A percentile compares a stretch with the other conserved stretches of the same genome.
Evolutionary conservation across 1,284 basidiomycete species (phyloP).

Genomic region (Blastosporella zonata): DNA sequence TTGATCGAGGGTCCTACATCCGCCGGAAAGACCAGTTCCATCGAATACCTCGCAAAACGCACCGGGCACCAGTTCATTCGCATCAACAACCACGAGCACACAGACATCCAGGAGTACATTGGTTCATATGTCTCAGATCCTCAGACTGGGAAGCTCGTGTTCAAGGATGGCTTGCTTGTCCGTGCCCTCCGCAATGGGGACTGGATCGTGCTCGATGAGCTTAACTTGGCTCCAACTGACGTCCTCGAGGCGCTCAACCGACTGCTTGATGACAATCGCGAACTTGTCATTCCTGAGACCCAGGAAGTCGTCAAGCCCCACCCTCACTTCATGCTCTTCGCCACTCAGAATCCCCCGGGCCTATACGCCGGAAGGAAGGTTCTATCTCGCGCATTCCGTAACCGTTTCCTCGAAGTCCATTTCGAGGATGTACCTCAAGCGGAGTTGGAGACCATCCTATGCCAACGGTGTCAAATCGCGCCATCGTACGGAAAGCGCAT

Average conservation of each 20-base stretch:
- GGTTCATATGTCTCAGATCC: slow-evolving; percentile 97
- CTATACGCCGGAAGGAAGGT: slow-evolving; percentile 97
- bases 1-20: slow-evolving; percentile 98
- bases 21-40: slow-evolving; percentile 95
- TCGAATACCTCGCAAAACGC: slow-evolving; percentile 91
- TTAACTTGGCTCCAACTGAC: slow-evolving; percentile 97
- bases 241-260: slow-evolving; percentile 98
- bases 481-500: slow-evolving; percentile 92
- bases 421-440: slow-evolving; percentile 96
- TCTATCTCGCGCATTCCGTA: slow-evolving; percentile 93
- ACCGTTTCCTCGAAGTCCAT: slow-evolving; percentile 98
- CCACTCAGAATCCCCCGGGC: slow-evolving; percentile 97
- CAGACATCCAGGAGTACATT: slow-evolving; percentile 98
- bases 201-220: slow-evolving; percentile 98
- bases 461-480: slow-evolving; percentile 85
- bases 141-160: slow-evolving; percentile 87
- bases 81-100: slow-evolving; percentile 99
- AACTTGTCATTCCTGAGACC: slow-evolving; percentile 94
- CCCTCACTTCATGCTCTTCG: slow-evolving; percentile 97
- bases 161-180: slow-evolving; percentile 93
- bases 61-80: slow-evolving; percentile 97
- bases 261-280: slow-evolving; percentile 95
- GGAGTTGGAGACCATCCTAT: slow-evolving; percentile 92
- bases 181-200: slow-evolving; percentile 90
- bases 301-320: slow-evolving; percentile 94